A percentile compares a stretch with the other conserved stretches of the same genome.
Conservation (phyloP, 345 rosid genomes). For the Carallia pectinifolia region DNA sequence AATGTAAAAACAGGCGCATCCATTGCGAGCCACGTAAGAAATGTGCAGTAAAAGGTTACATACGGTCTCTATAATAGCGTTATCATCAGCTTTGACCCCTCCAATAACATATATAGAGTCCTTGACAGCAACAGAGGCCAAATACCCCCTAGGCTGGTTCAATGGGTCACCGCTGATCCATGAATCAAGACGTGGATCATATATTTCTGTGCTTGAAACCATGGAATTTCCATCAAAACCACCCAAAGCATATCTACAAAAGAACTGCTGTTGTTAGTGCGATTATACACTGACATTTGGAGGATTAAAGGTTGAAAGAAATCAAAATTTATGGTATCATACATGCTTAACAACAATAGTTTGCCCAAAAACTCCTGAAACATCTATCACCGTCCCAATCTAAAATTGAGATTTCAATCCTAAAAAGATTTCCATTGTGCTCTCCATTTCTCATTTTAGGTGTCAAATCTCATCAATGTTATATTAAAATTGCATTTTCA, state of each 20-base stretch:
- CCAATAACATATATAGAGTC: conserved; percentile 61
- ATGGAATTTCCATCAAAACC: conserved; percentile 64
- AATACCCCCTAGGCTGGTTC: conserved; percentile 67
- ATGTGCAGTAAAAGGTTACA: not conserved
- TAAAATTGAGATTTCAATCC: too few species aligned
- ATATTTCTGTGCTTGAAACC: conserved; percentile 71
- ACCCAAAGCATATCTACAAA: conserved; percentile 66
- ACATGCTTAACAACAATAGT: too few species aligned
- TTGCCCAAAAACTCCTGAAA: too few species aligned
- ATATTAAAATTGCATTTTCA: not conserved
- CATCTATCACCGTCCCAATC: too few species aligned
- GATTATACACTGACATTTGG: too few species aligned
- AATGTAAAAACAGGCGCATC: not conserved
- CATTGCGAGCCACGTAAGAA: too few species aligned
- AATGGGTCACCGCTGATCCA: conserved; percentile 69
- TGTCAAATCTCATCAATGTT: not conserved
- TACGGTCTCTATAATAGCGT: conserved; percentile 48
- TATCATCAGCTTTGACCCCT: conserved; percentile 46
- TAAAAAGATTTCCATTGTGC: too few species aligned
- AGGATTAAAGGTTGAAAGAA: too few species aligned
- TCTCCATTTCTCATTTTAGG: too few species aligned
- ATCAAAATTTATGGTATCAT: too few species aligned
- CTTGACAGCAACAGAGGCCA: conserved; percentile 51
- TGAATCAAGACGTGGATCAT: conserved; percentile 54
- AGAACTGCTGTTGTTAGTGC: not conserved